Evolutionary conservation across 129 eudicot genomes (phyloP), one percentile per base, ranked within the genome.

Genomic region (Mikania micrantha): DNA sequence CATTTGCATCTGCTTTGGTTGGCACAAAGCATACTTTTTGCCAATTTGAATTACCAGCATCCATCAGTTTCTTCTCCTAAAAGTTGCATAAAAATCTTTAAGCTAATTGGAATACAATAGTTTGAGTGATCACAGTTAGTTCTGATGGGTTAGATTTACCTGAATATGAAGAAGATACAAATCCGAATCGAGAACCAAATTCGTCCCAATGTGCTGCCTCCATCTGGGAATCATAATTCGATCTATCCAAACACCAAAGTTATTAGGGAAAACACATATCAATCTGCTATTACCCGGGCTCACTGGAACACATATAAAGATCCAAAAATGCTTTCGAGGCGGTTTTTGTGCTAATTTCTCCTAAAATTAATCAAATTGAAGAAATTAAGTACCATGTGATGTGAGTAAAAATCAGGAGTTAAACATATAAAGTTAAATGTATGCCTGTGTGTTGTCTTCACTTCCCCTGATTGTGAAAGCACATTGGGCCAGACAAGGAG

Each of bases 251-350:
- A 83, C 83, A 9, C 72, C 86, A 73, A 85, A 83, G 78, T 87
- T 87, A 74, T 88, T 85, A 0, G 93, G 93, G 47, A 83, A 74
- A 31, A 82, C 61, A 78, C 80, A 87, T 73, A 91, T 91, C 71
- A 91, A 24, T 72, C 97, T 81, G 83, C 97, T 91, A 45, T 82
- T 69, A 16, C 97, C 97, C 16, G 97, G 97, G 68, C 95, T 85
- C 61, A 91, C 95, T 32, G 97, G 97, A 70, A 85, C 66, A 67
- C 97, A 91, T 40, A 82, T 25, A 69, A 91, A 91, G 15, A 82
- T 72, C 36, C 85, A 73, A 20, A 81, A 58, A 12, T 63, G 42
- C 64, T 60, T 67, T 75, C 41, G 74, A 62, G 68, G 74, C 40
- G 82, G 42, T 6, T 53, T 56, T 38, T 58, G 25, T 27, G 80